phyloP scores from a whole-genome alignment of 805 yeast species.

The Ogataea chonburiensis region DNA sequence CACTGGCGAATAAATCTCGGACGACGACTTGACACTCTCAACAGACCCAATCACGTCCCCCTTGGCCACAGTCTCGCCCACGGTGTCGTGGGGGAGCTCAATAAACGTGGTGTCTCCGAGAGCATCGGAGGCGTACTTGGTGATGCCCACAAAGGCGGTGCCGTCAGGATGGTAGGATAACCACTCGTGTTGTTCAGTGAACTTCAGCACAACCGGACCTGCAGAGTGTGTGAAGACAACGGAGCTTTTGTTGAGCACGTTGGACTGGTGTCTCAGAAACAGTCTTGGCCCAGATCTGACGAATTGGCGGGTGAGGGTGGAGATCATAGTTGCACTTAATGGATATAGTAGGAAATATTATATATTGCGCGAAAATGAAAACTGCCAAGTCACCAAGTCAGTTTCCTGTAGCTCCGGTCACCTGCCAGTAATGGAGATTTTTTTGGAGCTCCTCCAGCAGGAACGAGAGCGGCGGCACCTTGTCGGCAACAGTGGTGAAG shows the following conservation, averaged over 20 bases:
- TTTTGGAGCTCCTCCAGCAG: conserved; percentile 50
- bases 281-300: conserved; percentile 10
- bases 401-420: conserved; percentile 10
- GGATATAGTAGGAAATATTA: conserved; percentile 1
- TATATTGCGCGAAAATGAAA: conserved; percentile 10
- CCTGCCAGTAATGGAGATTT: conserved; percentile 58
- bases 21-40: conserved; percentile 91
- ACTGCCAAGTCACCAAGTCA: conserved; percentile 11
- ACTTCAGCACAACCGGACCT: conserved; percentile 55
- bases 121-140: conserved; percentile 93
- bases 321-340: conserved; percentile 5
- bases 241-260: conserved; percentile 33
- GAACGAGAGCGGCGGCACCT: conserved; percentile 61
- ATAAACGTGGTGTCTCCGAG: conserved; percentile 95
- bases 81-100: conserved; percentile 65
- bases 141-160: conserved; percentile 83
- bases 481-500: conserved; percentile 60
- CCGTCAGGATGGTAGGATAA: conserved; percentile 81
- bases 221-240: conserved; percentile 32
- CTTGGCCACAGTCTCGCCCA: conserved; percentile 42
- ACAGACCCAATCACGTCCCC: conserved; percentile 92
- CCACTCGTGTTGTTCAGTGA: conserved; percentile 95
- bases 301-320: conserved; percentile 9
- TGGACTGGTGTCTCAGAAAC: conserved; percentile 17
- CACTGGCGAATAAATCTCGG: conserved; percentile 89